These are phyloP conservation scores for Mucor mucedo DNA, from an alignment of 371 early-diverging fungal species.

Conservation along the genomic window DNA sequence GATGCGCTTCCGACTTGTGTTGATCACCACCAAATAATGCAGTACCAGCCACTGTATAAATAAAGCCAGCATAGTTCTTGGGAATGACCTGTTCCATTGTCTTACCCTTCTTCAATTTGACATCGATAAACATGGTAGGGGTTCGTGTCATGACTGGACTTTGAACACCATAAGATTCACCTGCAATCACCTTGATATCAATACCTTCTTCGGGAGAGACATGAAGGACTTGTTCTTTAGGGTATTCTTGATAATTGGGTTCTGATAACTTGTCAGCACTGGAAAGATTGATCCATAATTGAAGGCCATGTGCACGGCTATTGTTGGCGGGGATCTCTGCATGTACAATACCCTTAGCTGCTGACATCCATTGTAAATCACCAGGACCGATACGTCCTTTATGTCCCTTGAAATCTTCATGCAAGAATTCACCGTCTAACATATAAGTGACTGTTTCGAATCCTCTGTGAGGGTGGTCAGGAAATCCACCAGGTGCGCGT, in stretches of 20 bases:
- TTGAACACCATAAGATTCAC: conserved; percentile 61
- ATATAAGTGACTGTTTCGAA: conserved; percentile 85
- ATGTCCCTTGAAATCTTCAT: conserved; percentile 84
- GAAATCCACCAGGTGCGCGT: conserved; percentile 59
- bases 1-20: conserved; percentile 54
- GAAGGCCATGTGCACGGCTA: conserved; percentile 64
- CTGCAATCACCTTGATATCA: conserved; percentile 77
- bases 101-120: conserved; percentile 58
- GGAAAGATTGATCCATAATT: conserved; percentile 87
- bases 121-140: conserved; percentile 75
- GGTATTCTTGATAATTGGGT: conserved; percentile 79
- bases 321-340: conserved; percentile 70
- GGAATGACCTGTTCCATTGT: conserved; percentile 62
- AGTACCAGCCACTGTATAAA: conserved; percentile 67
- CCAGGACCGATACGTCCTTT: conserved; percentile 75
- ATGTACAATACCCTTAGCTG: conserved; percentile 80
- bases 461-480: conserved; percentile 68
- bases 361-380: conserved; percentile 80
- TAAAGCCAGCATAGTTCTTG: conserved; percentile 61
- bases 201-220: conserved; percentile 60
- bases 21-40: conserved; percentile 56
- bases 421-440: conserved; percentile 71
- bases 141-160: conserved; percentile 67
- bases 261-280: conserved; percentile 75
- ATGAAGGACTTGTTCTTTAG: conserved; percentile 57